Conservation (phyloP, 495 filamentous ascomycete genomes). For the Aspergillus indologenus region DNA sequence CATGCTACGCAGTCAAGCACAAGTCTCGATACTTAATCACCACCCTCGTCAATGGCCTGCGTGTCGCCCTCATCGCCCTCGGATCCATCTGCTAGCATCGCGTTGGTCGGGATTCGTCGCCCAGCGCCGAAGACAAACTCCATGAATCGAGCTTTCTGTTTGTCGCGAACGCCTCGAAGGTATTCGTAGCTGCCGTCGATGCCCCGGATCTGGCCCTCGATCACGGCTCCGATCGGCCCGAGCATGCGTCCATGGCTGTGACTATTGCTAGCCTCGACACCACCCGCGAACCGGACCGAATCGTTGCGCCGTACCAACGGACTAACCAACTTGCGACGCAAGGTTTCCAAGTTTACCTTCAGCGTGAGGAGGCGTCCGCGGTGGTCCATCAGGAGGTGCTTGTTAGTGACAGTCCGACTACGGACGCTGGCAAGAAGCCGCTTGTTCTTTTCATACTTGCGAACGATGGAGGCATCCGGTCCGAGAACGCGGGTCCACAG, state of each 20-base stretch:
- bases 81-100: constrained; percentile 27
- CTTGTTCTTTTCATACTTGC: constrained; percentile 87
- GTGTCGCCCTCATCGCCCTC: constrained; percentile 7
- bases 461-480: constrained; percentile 62
- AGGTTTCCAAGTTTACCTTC: constrained; percentile 74
- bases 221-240: constrained; percentile 46
- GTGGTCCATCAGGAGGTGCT: constrained; percentile 76
- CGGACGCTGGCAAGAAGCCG: constrained; percentile 70
- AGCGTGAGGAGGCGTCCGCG: constrained; percentile 73
- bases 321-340: constrained; percentile 73
- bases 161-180: constrained; percentile 65
- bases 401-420: constrained; percentile 79
- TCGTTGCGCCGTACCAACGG: constrained; percentile 72
- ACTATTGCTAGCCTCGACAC: constrained; percentile 26
- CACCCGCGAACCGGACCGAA: constrained; percentile 41
- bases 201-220: constrained; percentile 81
- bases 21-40: not conserved
- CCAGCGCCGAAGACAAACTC: constrained; percentile 71
- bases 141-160: constrained; percentile 79
- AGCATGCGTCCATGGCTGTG: constrained; percentile 56
- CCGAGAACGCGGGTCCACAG: constrained; percentile 84
- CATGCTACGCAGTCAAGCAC: not conserved
- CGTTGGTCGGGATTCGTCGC: constrained; percentile 27
- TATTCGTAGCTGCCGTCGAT: constrained; percentile 75
- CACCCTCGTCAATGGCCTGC: not conserved